Conservation (phyloP, 2,329 filamentous ascomycete species). For the Pseudonectria buxi region DNA sequence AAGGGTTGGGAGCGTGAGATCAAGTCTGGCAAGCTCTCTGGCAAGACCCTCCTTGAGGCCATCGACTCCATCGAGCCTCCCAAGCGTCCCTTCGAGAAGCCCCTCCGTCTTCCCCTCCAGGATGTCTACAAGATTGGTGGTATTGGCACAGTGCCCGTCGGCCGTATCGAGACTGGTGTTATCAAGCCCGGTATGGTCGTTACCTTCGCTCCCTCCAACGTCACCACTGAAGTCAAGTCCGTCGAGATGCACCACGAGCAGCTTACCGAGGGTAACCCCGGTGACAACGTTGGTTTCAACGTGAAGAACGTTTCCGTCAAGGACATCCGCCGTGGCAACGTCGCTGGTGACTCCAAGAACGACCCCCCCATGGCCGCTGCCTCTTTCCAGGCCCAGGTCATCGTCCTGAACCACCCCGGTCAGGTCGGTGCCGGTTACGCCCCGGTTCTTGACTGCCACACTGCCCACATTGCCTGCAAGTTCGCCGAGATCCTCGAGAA, state of each 20-base stretch:
- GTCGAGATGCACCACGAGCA: constrained; percentile 99
- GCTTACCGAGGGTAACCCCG: constrained; percentile 87
- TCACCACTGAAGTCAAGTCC: constrained; percentile 99
- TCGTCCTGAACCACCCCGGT: constrained; percentile 99
- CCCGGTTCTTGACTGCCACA: constrained; percentile 99
- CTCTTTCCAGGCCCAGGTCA: constrained; percentile 99
- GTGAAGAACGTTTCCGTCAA: constrained; percentile 99
- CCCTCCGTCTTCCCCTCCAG: constrained; percentile 99
- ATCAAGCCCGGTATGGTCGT: constrained; percentile 92
- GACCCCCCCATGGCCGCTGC: constrained; percentile 85
- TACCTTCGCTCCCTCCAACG: constrained; percentile 96
- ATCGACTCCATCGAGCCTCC: constrained; percentile 94
- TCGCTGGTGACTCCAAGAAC: constrained; percentile 99
- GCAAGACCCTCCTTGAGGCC: constrained; percentile 98
- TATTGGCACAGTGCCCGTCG: constrained; percentile 99
- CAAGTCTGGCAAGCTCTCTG: constrained; percentile 77
- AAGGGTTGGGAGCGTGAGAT: constrained; percentile 99
- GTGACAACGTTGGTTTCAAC: constrained; percentile 99
- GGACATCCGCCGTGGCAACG: constrained; percentile 99
- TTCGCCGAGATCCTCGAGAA: constrained; percentile 99
- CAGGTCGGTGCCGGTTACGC: constrained; percentile 99
- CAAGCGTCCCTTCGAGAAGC: constrained; percentile 94
- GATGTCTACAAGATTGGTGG: constrained; percentile 99
- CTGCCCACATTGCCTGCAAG: constrained; percentile 99
- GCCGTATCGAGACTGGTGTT: constrained; percentile 99